Conservation (phyloP, 2,329 filamentous ascomycete genomes). For the Cladosporium sp. region DNA sequence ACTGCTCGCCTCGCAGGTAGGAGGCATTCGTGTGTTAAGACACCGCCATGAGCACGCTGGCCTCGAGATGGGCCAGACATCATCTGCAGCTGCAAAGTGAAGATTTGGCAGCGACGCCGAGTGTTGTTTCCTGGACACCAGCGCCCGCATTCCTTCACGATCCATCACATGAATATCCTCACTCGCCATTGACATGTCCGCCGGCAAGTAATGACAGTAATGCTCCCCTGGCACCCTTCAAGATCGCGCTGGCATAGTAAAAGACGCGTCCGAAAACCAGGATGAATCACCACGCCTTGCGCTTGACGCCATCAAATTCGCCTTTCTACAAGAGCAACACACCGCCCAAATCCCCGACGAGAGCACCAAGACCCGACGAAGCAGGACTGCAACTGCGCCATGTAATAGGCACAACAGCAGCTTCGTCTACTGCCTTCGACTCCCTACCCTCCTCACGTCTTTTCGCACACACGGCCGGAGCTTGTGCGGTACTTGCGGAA, state of each 20-base stretch:
- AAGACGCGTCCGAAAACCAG: conserved; percentile 19
- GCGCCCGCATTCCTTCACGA: conserved; percentile 9
- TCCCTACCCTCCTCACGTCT: conserved; percentile 62
- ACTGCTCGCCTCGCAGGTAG: neutral
- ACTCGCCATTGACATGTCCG: conserved; percentile 6
- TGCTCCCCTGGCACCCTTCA: conserved; percentile 17
- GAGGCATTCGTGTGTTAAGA: neutral
- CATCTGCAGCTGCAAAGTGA: neutral
- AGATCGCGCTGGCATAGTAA: conserved; percentile 19
- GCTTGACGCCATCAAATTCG: conserved; percentile 68
- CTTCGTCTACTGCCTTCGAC: conserved; percentile 80
- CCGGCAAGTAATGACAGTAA: conserved; percentile 16
- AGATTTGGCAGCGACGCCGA: neutral
- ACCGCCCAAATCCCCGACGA: conserved; percentile 57
- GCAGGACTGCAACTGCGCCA: conserved; percentile 66
- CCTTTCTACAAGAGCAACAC: conserved; percentile 52
- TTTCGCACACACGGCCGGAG: conserved; percentile 90
- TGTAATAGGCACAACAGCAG: conserved; percentile 87
- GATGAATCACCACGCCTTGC: conserved; percentile 39
- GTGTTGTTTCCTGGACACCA: conserved; percentile 6
- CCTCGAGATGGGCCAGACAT: neutral
- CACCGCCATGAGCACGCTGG: no score
- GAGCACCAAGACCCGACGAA: conserved; percentile 40
- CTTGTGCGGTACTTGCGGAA: conserved; percentile 84
- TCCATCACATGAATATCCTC: neutral